Evolutionary conservation across 495 filamentous ascomycete genomes (phyloP), one percentile per base, ranked within the genome.

Genomic region (Daldinia decipiens): DNA sequence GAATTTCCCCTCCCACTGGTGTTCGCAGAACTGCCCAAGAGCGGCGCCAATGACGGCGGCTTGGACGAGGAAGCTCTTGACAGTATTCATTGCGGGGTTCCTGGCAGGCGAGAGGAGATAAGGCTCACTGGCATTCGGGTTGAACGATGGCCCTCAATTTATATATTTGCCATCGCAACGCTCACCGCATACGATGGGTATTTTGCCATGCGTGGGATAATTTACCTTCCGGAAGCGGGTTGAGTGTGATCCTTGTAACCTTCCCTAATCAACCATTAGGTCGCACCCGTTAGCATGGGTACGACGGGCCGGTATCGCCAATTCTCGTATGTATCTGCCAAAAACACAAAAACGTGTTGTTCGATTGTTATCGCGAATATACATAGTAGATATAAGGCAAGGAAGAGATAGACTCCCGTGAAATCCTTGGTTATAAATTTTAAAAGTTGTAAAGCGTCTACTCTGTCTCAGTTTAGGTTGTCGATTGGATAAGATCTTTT

Each of bases 1-100:
- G 19, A 70, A 75, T 31, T 61, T 60, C 5, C 73, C 73, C 34
- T 73, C 58, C 73, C 73, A 75, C 31, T 75, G 73, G 13, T 75
- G 73, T 39, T 75, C 73, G 51, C 73, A 75, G 54, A 61, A 65
- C 29, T 75, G 73, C 15, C 66, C 70, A 19, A 58, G n/a, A 26
- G 60, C 66, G 24, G 59, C 19, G 11, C 36, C 15, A 6, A 53
- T 38, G 17, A 38, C 8, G 34, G 55, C 57, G 9, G 59, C 59
- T 39, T 36, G 13, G 4, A 73, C 17, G n/a, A 73, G 39, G 13
- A 73, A 47, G 40, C 26, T 68, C 59, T 57, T 70, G 47, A 67
- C 9, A 12, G 19, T 27, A 17, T 62, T 66, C 70, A 70, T 69
- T 15, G 43, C 53, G 38, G 36, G 12, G 17, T 54, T 62, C 5